Evolutionary conservation across 1,284 basidiomycete species (phyloP), one percentile per base, ranked within the genome.

Genomic region (Athelia psychrophila): DNA sequence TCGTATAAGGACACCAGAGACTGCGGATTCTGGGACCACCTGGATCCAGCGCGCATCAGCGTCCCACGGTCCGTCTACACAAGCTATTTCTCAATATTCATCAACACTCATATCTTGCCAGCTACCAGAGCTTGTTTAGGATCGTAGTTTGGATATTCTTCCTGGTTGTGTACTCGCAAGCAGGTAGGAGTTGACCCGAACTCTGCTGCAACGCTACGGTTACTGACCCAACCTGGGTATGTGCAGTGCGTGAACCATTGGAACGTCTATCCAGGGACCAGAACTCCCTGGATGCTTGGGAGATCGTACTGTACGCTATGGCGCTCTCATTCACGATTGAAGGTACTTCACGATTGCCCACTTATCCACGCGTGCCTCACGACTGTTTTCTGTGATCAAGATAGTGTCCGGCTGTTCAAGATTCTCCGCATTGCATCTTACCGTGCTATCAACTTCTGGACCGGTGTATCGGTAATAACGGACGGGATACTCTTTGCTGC

Each of bases 91-190:
- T 38, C 42, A 18, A 10, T 9, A 2, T 32, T 23, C 45, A 10
- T 20, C 53, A 25, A 35, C 33, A 46, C 52, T 49, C 52, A 46
- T 36, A 12, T 24, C 10, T 53, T 5, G 36, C 15, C 51, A 86
- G 86, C 51, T 91, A 91, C 61, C 90, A 91, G 61, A 92, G 90
- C 56, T 76, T 82, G 42, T 83, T 91, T 61, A 79, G 88, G 19
- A 83, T 95, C 54, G 47, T 77, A 2, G 76, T 95, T 19, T 96
- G 94, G 95, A 64, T 93, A 42, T 72, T 93, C 58, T 95, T 95
- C 73, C 78, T 97, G 16, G 77, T 83, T 40, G 83, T 86, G 10
- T 98, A 96, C 66, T 94, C 91, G 2, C 88, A 90, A 74, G 89
- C 92, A 49, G 91, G 81, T 88, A 57, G 50, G 78, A 56, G 47